Conservation (phyloP, 2,329 filamentous ascomycete species). For the Lachnellula cervina region DNA sequence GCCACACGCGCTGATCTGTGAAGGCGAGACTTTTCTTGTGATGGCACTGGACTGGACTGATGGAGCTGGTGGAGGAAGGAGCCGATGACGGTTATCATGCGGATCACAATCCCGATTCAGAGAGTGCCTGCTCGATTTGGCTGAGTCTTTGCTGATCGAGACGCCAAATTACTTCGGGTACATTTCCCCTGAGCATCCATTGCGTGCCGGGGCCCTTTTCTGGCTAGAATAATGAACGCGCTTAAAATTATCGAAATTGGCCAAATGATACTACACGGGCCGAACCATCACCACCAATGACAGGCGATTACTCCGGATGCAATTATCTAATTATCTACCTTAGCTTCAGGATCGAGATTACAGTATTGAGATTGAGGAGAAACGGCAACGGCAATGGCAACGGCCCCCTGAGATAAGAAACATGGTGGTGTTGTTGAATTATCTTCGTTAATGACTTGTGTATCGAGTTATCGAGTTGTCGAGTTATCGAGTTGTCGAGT, state of each 20-base stretch:
- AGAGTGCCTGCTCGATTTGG: not conserved
- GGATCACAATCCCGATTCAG: not conserved
- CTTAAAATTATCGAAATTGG: not conserved
- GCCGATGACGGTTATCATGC: not conserved
- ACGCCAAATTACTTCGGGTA: slow-evolving; percentile 1
- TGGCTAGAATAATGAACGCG: not conserved
- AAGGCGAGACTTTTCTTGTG: not conserved
- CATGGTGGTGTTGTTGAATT: too few relatives aligned
- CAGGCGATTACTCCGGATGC: too few relatives aligned
- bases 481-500: too few relatives aligned
- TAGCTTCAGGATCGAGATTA: not conserved
- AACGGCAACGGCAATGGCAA: too few relatives aligned
- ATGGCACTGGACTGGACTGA: not conserved
- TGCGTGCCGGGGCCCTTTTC: not conserved
- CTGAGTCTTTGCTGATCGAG: not conserved
- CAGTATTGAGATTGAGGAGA: not conserved
- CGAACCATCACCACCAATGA: not conserved
- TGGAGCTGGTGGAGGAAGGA: not conserved
- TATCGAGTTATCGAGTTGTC: too few relatives aligned
- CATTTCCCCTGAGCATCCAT: not conserved
- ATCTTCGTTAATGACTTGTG: too few relatives aligned
- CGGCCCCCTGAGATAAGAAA: too few relatives aligned
- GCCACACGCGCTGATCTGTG: not conserved
- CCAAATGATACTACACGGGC: not conserved
- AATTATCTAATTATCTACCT: not conserved